Evolutionary conservation across 179 eudicot genomes (phyloP), one percentile per base, ranked within the genome.

Genomic region (Heliamphora pulchella): DNA sequence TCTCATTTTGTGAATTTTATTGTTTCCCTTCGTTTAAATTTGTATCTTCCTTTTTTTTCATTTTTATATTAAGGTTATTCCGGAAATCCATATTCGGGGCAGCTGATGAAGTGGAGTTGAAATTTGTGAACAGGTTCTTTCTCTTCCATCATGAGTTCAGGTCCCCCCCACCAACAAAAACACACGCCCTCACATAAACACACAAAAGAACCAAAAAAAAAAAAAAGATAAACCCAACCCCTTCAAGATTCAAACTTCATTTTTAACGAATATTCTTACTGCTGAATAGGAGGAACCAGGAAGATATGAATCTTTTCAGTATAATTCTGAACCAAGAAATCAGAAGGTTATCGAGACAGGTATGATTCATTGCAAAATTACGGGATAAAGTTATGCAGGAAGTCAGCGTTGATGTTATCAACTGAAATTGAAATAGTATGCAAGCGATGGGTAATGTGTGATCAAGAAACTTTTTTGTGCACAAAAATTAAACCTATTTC

Each of bases 21-120:
- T 17, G 48, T 13, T 17, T 47, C 55, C 57, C 47, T n/a, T n/a
- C 39, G 17, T 75, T 51, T 17, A 7, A 75, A 43, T 39, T 75
- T 8, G 17, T 61, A 41, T 54, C 14, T 20, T 51, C 2, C 31
- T 15, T 13, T 22, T 74, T 18, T 18, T 0, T 43, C 44, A 20
- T 20, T 20, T 22, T 39, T 58, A 14, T 71, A 50, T 71, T 2
- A 48, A 93, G 98, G 82, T 82, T 95, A 70, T 95, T 85, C 68
- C 90, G 98, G 81, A 95, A 93, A 85, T 87, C 86, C 75, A 91
- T 93, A 69, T 93, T 95, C 85, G 98, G 98, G 81, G 93, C 88
- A 20, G 98, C 97, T 70, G 97, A 95, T 86, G 98, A 93, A 88
- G 83, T 91, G 77, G 98, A 95, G 84, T 74, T 95, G 88, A 95